phyloP scores from a whole-genome alignment of 345 rosid genomes.

The Raphanus raphanistrum region DNA sequence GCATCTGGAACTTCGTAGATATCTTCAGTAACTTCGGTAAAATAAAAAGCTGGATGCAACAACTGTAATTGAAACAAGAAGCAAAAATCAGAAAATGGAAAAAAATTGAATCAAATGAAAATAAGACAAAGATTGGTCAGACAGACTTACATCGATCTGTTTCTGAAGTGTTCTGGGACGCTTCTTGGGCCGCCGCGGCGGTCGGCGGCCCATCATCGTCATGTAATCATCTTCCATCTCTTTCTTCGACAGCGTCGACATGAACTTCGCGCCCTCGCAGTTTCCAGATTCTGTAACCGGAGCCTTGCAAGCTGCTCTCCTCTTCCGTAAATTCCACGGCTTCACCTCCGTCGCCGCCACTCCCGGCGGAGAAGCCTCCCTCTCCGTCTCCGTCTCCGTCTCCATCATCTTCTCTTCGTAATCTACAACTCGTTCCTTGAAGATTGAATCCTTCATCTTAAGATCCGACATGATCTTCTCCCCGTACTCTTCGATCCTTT shows the following conservation, averaged over 20 bases:
- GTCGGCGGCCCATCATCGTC: constrained; percentile 52
- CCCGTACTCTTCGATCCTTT: not conserved
- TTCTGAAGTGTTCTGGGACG: constrained; percentile 61
- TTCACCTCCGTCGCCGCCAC: constrained; percentile 38
- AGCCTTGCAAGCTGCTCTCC: constrained; percentile 61
- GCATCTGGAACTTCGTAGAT: constrained; percentile 62
- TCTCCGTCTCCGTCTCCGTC: constrained; percentile 12
- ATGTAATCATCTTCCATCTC: constrained; percentile 76
- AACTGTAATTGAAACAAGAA: constrained; percentile 43
- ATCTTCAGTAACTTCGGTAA: constrained; percentile 62
- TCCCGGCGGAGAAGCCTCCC: constrained; percentile 35
- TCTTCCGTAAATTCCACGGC: constrained; percentile 86
- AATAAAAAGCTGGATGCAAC: constrained; percentile 70
- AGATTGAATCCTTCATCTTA: constrained; percentile 45
- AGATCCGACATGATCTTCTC: not conserved
- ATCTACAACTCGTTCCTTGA: constrained; percentile 4
- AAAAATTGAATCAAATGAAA: not conserved
- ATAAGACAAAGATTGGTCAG: not conserved
- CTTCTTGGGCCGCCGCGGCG: constrained; percentile 72
- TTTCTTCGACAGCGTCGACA: constrained; percentile 51
- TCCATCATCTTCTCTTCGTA: not conserved
- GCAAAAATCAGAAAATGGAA: not conserved
- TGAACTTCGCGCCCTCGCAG: constrained; percentile 32
- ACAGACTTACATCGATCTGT: constrained; percentile 59
- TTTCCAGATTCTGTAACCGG: constrained; percentile 32